phyloP scores from a whole-genome alignment of 1,284 basidiomycete species.

The Coniferiporia sulphurascens region DNA sequence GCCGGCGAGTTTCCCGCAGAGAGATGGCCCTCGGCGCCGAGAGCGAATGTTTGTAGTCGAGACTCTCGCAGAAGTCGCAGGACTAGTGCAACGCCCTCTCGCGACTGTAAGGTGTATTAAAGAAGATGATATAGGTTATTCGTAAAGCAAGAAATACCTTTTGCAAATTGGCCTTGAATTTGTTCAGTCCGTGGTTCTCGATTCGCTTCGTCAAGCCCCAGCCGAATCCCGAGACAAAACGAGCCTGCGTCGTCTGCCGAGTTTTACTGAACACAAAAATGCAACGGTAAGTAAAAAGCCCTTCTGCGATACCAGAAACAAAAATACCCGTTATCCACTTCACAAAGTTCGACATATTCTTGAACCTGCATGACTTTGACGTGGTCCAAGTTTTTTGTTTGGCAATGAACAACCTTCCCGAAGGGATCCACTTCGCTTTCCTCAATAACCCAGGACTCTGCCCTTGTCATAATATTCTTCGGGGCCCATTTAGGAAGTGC shows the following conservation, averaged over 20 bases:
- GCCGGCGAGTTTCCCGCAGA: not conserved
- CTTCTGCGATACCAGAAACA: not conserved
- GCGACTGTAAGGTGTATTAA: conserved; percentile 48
- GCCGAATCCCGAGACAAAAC: conserved; percentile 72
- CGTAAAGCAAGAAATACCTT: conserved; percentile 39
- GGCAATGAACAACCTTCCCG: conserved; percentile 63
- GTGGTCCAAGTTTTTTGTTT: conserved; percentile 78
- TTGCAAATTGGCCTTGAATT: conserved; percentile 76
- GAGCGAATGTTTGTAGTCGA: conserved; percentile 56
- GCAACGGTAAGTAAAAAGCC: conserved; percentile 6
- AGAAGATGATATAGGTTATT: not conserved
- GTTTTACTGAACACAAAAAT: conserved; percentile 48
- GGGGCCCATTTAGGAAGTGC: conserved; percentile 90
- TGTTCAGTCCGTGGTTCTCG: conserved; percentile 69
- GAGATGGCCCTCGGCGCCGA: conserved; percentile 14
- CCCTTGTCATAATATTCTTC: conserved; percentile 67
- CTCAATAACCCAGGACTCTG: conserved; percentile 85
- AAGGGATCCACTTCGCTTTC: conserved; percentile 85
- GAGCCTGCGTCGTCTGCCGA: conserved; percentile 69
- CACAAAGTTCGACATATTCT: conserved; percentile 63
- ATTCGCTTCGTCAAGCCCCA: conserved; percentile 80
- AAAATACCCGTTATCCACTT: conserved; percentile 59
- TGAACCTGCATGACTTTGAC: conserved; percentile 81
- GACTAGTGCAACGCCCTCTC: conserved; percentile 74
- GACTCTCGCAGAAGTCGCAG: conserved; percentile 71